Base-by-base conservation (phyloP, 2,329 filamentous ascomycete genomes). In the Trichophyton mentagrophytes region DNA sequence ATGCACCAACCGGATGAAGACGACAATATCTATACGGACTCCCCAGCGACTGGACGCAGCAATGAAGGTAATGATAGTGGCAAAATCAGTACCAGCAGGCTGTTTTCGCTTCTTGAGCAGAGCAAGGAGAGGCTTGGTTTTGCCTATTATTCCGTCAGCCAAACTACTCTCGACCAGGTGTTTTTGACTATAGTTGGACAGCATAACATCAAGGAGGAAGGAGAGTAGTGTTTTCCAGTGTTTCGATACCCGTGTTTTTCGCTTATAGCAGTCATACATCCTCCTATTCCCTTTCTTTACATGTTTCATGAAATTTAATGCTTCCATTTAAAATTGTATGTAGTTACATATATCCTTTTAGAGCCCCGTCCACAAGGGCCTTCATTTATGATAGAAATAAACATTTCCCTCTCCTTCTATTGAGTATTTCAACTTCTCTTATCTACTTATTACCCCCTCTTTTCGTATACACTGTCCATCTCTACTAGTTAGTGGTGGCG, bases 131-230 rank as follows among this genome's bases (percentile, higher is more conserved):
- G 74, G 3, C 72, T 96, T 30, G 88, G 88, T 0, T 80, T 96
- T 56, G 86, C 89, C 70, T 89, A 95, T 72, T 96, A 92, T 73
- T 90, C 87, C 57, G 89, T 96, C 65, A 88, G 84, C 61, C 89
- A 89, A 25, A 93, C 90, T 17, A 95, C 89, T 15, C 76, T 96
- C 47, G 91, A 96, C 70, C 89, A 96, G 73, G 90, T 96, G 0
- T 96, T 96, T 73, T 73, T 96, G 71, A 82, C 81, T 27, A 93
- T 96, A 69, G 90, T 96, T 0, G 85, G 86, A 1, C 82, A 85
- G 72, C 87, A 95, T 71, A 85, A 90, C 70, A 82, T 92, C 5
- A 78, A 85, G 65, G 89, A 95, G 71, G 90, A 65, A 33, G 62
- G 59, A n/a, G 61, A 63, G 22, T 33, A 47, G 49, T 47, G 46